These are phyloP conservation scores for Phytophthora megakarya DNA, from an alignment of 352 stramenopile species.

Conservation along the genomic window DNA sequence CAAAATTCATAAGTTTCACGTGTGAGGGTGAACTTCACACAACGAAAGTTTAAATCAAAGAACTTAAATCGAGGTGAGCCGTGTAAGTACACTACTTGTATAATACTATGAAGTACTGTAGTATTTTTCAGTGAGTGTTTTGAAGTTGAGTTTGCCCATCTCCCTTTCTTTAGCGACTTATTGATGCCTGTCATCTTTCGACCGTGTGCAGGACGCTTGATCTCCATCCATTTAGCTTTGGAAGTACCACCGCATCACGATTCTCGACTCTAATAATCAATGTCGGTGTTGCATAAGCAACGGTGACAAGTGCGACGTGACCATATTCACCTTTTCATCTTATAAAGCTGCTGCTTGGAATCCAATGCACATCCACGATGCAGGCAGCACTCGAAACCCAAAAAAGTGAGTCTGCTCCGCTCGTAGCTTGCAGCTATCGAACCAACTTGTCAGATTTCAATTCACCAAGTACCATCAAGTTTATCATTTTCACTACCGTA, in stretches of 20 bases:
- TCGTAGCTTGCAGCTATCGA: neutral
- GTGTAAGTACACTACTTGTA: no score
- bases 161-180: constrained; percentile 25
- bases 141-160: constrained; percentile 12
- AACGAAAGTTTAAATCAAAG: no score
- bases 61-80: no score
- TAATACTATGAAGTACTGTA: neutral
- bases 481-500: neutral
- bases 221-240: constrained; percentile 7
- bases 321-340: neutral
- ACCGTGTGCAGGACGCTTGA: neutral
- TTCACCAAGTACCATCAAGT: constrained; percentile 19
- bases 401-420: constrained; percentile 1
- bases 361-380: neutral
- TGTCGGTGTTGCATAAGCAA: constrained; percentile 6
- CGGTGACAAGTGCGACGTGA: constrained; percentile 3
- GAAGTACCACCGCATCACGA: constrained; percentile 25
- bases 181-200: constrained; percentile 12
- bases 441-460: constrained; percentile 20
- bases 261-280: constrained; percentile 24
- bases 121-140: constrained; percentile 4
- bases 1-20: no score
- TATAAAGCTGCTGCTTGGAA: neutral
- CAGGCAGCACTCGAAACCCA: neutral
- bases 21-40: no score